Percentiles rank a stretch among this genome's conserved stretches.
phyloP scores from a whole-genome alignment of 352 stramenopile genomes.

The Pythium coloratum region DNA sequence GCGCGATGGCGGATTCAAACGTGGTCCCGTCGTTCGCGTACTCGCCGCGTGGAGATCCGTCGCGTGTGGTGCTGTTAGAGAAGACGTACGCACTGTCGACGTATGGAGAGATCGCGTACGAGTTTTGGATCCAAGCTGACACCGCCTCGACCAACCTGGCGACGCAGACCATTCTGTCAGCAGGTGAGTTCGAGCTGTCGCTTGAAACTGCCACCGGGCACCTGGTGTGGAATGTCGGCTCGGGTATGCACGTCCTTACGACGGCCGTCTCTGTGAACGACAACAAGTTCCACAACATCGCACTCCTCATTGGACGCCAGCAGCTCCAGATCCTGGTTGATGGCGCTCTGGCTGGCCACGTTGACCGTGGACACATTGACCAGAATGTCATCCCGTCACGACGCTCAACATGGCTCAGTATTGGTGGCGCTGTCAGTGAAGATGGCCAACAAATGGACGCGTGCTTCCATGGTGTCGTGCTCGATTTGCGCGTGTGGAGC shows the following conservation, averaged over 20 bases:
- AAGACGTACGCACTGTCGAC: slow-evolving; percentile 53
- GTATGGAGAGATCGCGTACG: slow-evolving; percentile 58
- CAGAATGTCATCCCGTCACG: slow-evolving; percentile 29
- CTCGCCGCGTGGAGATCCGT: slow-evolving; percentile 49
- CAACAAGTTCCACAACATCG: slow-evolving; percentile 59
- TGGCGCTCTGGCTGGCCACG: slow-evolving; percentile 38
- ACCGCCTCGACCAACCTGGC: slow-evolving; percentile 1
- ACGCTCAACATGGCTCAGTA: slow-evolving; percentile 38
- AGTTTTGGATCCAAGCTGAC: slow-evolving; percentile 66
- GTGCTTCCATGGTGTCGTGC: slow-evolving; percentile 64
- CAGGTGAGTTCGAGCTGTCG: slow-evolving; percentile 60
- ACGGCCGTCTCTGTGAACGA: slow-evolving; percentile 30
- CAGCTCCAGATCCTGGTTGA: slow-evolving; percentile 50
- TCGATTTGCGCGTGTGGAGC: slow-evolving; percentile 72
- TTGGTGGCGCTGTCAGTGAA: slow-evolving; percentile 50
- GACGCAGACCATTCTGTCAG: slow-evolving; percentile 57
- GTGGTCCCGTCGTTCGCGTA: slow-evolving; percentile 50
- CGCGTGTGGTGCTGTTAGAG: slow-evolving; percentile 61
- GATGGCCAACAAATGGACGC: slow-evolving; percentile 27
- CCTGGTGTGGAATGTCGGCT: slow-evolving; percentile 56
- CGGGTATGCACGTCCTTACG: slow-evolving; percentile 39
- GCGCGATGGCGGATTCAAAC: slow-evolving; percentile 61
- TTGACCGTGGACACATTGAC: slow-evolving; percentile 26
- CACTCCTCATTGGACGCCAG: slow-evolving; percentile 45
- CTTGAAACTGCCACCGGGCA: slow-evolving; percentile 35